These are phyloP conservation scores for Antrodiella citrinella DNA, from an alignment of 768 basidiomycete genomes.

Conservation along the genomic window DNA sequence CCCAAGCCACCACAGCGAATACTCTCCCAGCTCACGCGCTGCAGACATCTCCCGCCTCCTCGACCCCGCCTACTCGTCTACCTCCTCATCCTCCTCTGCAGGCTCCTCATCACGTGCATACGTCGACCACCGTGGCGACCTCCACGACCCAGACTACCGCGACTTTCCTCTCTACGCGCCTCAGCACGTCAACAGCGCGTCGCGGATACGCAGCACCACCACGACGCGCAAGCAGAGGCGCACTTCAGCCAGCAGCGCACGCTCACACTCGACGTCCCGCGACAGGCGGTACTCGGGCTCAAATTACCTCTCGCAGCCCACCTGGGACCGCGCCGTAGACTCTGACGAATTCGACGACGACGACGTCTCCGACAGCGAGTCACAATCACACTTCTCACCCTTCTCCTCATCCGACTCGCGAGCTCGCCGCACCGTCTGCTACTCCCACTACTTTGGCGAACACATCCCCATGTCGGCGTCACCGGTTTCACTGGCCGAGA, in stretches of 20 bases:
- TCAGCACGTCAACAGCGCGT: constrained; percentile 4
- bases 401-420: constrained; percentile 1
- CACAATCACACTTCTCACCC: constrained; percentile 4
- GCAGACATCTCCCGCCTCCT: constrained; percentile 56
- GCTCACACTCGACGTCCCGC: constrained; percentile 2
- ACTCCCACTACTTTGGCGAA: constrained; percentile 11
- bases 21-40: constrained; percentile 31
- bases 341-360: constrained; percentile 20
- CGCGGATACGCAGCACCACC: constrained; percentile 8
- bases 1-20: constrained; percentile 10
- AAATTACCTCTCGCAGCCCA: constrained; percentile 13
- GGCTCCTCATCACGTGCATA: constrained; percentile 32
- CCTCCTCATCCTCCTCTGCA: constrained; percentile 19
- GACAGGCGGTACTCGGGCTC: constrained; percentile 14
- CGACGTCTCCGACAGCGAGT: constrained; percentile 13
- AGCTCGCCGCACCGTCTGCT: not conserved
- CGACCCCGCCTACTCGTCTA: constrained; percentile 50
- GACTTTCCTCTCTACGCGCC: constrained; percentile 42
- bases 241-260: constrained; percentile 4
- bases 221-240: constrained; percentile 3
- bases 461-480: constrained; percentile 14
- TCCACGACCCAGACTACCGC: constrained; percentile 63
- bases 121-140: constrained; percentile 52
- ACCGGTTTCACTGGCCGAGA: constrained; percentile 16
- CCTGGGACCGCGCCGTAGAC: constrained; percentile 20